Evolutionary conservation across 2,329 filamentous ascomycete genomes (phyloP), one percentile per base, ranked within the genome.

Genomic region (Chlorencoelia australis): DNA sequence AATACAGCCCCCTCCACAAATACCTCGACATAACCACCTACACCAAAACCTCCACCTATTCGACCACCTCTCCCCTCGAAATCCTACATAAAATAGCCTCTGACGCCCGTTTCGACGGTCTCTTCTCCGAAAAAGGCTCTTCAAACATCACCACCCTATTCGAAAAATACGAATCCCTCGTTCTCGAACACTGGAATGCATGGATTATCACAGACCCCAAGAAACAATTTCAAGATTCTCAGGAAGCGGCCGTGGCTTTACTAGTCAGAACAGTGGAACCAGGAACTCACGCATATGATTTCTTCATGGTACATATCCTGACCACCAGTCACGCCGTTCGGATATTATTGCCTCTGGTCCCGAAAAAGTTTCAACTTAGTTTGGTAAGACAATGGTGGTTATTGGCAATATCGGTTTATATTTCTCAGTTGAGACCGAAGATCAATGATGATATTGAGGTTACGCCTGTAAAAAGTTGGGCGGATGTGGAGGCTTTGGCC

Each of bases 361-460:
- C 87, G 0, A 60, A 69, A 10, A 73, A 75, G 51, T 80, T 79
- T 50, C 89, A 94, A 48, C 58, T 86, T 30, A 65, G 65, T 15
- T 64, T 98, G 4, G 68, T 96, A 7, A 69, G 82, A 25, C 79
- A 94, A 57, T 96, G 91, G 87, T 94, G 86, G 83, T 63, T 98
- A 4, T 71, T 94, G 27, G 75, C 81, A 1, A 59, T 95, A 27
- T 73, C 77, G 0, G 72, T 88, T 8, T 96, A 91, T 55, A 74
- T 94, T 35, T 64, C 77, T 2, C 79, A 84, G 52, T 63, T 81
- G 17, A 71, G 89, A 14, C 91, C 88, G 1, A 63, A 68, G 40
- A 75, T 94, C 39, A 71, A 82, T 37, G 63, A 73, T n/a, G 71
- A 79, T 39, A 67, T 71, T 75, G n/a, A 68, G 72, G 25, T 72